Evolutionary conservation across 306 rosid species (phyloP), one percentile per base, ranked within the genome.

Genomic region (Vigna nakashimae): DNA sequence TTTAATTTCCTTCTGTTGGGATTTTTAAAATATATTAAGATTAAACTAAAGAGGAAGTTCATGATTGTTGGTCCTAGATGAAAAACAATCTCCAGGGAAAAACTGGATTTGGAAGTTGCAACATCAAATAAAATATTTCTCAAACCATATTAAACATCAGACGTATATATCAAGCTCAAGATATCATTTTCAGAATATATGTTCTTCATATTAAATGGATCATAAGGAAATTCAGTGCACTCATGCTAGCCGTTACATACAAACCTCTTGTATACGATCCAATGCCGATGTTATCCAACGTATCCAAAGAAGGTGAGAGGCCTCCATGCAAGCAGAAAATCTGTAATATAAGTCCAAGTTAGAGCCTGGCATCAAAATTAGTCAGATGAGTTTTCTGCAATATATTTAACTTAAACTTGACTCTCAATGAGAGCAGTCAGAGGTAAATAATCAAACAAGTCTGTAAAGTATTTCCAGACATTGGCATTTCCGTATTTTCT

Each of bases 291-390:
- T 94, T 94, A 86, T 94, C 97, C 83, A 94, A 82, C 5, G 98
- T 94, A 84, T 94, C 98, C 91, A 94, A 84, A 45, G 98, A 94
- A 70, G 98, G 98, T 65, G 98, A 94, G 75, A 94, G 97, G 66
- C 98, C 98, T 74, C 98, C 98, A 71, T 94, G 98, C 91, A 94
- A 92, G 83, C 98, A 94, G 91, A 94, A 94, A 72, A 94, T 75
- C 98, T 94, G 88, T 3, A 73, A 82, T 28, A 80, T 56, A 69
- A n/a, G 30, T 32, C 17, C 9, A 79, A 55, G 77, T 84, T 60
- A 85, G 79, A 84, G 40, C 66, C 72, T 57, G 74, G 40, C 74
- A 86, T 56, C 40, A 59, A 42, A 76, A 82, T 22, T 45, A 82
- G 43, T 42, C 40, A 57, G 46, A 67, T 18, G 64, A 82, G 64